phyloP scores from a whole-genome alignment of 1,284 basidiomycete species.

The Inonotus hispidus region DNA sequence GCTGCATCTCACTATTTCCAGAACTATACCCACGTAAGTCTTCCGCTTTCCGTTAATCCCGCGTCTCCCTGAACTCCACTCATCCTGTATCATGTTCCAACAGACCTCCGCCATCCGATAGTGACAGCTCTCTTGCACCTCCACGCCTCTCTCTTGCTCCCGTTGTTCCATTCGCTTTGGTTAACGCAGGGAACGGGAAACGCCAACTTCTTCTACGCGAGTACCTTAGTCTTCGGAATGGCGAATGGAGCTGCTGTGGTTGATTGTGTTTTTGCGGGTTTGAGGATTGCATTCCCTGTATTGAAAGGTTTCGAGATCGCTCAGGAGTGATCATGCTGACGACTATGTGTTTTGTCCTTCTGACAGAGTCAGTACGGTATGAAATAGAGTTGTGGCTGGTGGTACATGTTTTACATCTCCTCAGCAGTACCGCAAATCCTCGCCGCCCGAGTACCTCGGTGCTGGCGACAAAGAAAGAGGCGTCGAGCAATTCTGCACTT shows the following conservation, averaged over 20 bases:
- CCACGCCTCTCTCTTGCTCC: constrained; percentile 83
- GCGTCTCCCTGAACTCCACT: background rate
- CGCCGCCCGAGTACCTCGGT: too few species aligned
- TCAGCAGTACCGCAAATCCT: too few species aligned
- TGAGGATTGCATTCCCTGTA: constrained; percentile 64
- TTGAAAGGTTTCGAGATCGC: constrained; percentile 48
- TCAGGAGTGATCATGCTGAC: constrained; percentile 43
- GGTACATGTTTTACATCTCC: too few species aligned
- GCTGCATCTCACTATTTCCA: constrained; percentile 77
- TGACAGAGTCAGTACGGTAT: background rate
- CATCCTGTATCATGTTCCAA: background rate
- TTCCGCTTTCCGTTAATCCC: too few species aligned
- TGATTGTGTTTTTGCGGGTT: constrained; percentile 76
- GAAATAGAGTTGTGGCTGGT: background rate
- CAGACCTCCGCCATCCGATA: constrained; percentile 85
- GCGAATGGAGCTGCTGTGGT: constrained; percentile 80
- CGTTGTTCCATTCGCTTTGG: constrained; percentile 92
- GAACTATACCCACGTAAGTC: constrained; percentile 80
- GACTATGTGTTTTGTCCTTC: background rate
- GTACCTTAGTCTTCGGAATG: constrained; percentile 89
- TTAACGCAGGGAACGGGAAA: constrained; percentile 90
- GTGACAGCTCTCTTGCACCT: constrained; percentile 81
- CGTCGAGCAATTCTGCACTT: background rate
- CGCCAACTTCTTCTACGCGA: constrained; percentile 98
- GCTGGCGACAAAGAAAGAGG: too few species aligned